Evolutionary conservation across 2,329 filamentous ascomycete species (phyloP), one percentile per base, ranked within the genome.

Genomic region (Exophiala xenobiotica): DNA sequence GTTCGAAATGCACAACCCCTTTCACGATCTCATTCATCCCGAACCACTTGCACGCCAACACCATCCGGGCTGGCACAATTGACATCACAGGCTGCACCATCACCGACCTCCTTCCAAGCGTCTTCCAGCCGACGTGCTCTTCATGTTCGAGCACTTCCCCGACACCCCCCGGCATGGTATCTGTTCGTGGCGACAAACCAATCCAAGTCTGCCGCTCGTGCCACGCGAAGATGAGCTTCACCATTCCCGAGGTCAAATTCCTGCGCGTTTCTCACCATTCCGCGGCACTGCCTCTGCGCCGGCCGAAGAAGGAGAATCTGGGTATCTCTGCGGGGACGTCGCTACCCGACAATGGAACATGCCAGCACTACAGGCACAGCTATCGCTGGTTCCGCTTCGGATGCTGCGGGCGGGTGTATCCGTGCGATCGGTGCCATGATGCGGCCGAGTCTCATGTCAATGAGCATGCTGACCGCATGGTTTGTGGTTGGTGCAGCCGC

Each of bases 401-500:
- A 35, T 81, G 79, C 64, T 82, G 79, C 63, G 67, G 70, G 23
- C 79, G 78, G 58, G 79, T 82, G 8, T 81, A 77, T 57, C 70
- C 79, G 1, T 82, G 79, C 60, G 79, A 82, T 58, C 80, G 79
- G 71, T 95, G 89, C 69, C 89, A 95, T 64, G 88, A 93, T 66
- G 78, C 73, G 12, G 78, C 72, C 7, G 81, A 83, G 61, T 83
- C 86, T 44, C 89, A 95, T 70, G 73, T 79, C 6, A 85, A 88
- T 58, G 89, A 93, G 70, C 89, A 88, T 77, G 89, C 89, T 6
- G 89, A 86, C 63, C 77, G 88, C 42, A 93, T 93, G 87, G 82
- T 92, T 27, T 92, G 74, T 66, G 86, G 86, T 5, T 87, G 79
- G 73, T 89, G 88, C 68, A 89, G 85, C 57, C 76, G 89, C 45